Evolutionary conservation across 2,329 filamentous ascomycete species (phyloP), one percentile per base, ranked within the genome.

Genomic region (Cladophialophora yegresii): DNA sequence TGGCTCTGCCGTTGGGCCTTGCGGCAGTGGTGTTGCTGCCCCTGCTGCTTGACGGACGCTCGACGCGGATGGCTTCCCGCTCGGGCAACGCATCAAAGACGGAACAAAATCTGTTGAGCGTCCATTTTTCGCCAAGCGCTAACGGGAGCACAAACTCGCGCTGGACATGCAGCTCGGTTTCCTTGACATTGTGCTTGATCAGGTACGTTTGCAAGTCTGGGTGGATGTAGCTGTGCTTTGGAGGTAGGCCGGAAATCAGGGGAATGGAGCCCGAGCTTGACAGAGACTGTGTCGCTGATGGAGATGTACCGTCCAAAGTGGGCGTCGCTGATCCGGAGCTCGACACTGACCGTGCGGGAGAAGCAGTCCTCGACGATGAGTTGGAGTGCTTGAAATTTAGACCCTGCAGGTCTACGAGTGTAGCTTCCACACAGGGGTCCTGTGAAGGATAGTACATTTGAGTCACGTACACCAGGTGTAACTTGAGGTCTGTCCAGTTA

Each of bases 201-300:
- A 87, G 77, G 70, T 82, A 83, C 26, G 85, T 81, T 72, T 88
- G 86, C 76, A 88, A 84, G 72, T 88, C 86, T 10, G 86, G 86
- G 70, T 89, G 85, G 10, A 84, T 80, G 73, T 89, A 89, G 65
- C 87, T 77, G 54, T 84, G 79, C 59, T 83, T 78, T 12, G 86
- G 85, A 3, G 86, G 85, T 16, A 86, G 76, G n/a, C 86, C 86
- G 8, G 85, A 87, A 56, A 89, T 77, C 59, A 88, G 71, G 1
- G 81, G 83, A 7, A 80, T 69, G 1, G 71, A 76, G n/a, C 81
- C 72, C 3, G 79, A 74, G 1, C 45, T 49, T 30, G 50, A 30
- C 47, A 54, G 12, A 12, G 50, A 32, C 3, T 13, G 26, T 30
- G 8, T 8, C 23, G 23, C 47, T n/a, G 47, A 22, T 69, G 36